phyloP scores from a whole-genome alignment of 257 asterid genomes.

The Mitragyna speciosa region DNA sequence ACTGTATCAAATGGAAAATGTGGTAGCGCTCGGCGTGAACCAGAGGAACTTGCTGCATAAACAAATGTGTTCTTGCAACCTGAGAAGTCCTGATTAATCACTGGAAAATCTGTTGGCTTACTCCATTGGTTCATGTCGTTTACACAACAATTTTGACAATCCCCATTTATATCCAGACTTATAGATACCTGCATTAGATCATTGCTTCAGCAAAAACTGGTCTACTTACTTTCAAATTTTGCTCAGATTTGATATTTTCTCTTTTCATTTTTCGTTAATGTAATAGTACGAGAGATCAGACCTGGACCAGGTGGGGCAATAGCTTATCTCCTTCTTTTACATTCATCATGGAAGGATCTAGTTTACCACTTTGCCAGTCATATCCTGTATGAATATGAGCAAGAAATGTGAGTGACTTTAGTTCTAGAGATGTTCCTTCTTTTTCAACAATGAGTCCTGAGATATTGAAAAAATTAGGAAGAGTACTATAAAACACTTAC shows the following conservation, averaged over 20 bases:
- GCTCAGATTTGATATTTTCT: background rate
- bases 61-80: slow-evolving; percentile 53
- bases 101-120: slow-evolving; percentile 88
- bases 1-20: slow-evolving; percentile 94
- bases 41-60: slow-evolving; percentile 86
- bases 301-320: slow-evolving; percentile 85
- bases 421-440: too few relatives aligned
- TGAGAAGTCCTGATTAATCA: slow-evolving; percentile 63
- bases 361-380: slow-evolving; percentile 87
- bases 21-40: slow-evolving; percentile 75
- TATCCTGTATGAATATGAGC: slow-evolving; percentile 48
- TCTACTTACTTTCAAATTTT: background rate
- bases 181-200: slow-evolving; percentile 55
- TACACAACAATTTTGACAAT: slow-evolving; percentile 47
- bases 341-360: slow-evolving; percentile 93
- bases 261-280: background rate
- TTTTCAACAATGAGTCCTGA: too few relatives aligned
- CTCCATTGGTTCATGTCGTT: slow-evolving; percentile 54
- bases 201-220: background rate
- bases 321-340: slow-evolving; percentile 44
- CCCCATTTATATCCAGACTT: slow-evolving; percentile 52
- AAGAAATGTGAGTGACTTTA: background rate
- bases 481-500: slow-evolving; percentile 31
- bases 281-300: background rate
- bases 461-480: too few relatives aligned